Evolutionary conservation across 306 rosid genomes (phyloP), one percentile per base, ranked within the genome.

Genomic region (Prunus davidiana): DNA sequence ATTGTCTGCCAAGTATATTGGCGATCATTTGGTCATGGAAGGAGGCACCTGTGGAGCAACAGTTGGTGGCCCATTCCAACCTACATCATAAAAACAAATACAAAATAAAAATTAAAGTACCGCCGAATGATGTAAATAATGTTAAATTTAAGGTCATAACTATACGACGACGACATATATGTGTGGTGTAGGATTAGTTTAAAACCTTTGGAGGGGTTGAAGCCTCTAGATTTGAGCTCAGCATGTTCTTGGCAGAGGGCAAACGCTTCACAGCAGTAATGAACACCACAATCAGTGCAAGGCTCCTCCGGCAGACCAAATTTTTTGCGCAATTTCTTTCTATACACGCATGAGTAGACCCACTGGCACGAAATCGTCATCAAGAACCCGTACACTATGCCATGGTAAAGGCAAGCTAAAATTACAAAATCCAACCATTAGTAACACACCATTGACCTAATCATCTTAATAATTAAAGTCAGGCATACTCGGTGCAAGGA

Each of bases 181-280:
- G 38, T 32, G 38, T 32, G 7, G 7, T 32, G 38, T 5, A 5
- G 38, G 38, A 32, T 81, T 75, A 3, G 70, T 55, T 28, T 45
- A 41, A 32, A 32, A 32, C 38, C 38, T 1, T 32, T 5, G 38
- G 38, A 32, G 38, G 38, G 76, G 16, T 67, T 3, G 50, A 73
- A 57, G 45, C 83, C 79, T 52, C 83, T 73, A 24, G 38, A 24
- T 55, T 56, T 56, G 47, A 80, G 83, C 71, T 80, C 71, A 30
- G 64, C 55, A 58, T 80, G 69, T 25, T 80, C 83, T 67, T 80
- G 78, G 75, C 79, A 73, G 34, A 80, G 79, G 13, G 79, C 75
- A 8, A 65, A 80, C 8, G 49, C 18, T 13, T 47, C 71, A 20
- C 83, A 80, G 54, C 64, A 80, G 64, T 6, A 58, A 51, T 80